These are phyloP conservation scores for Boletus speciosus DNA, from an alignment of 768 basidiomycete species.

Conservation along the genomic window DNA sequence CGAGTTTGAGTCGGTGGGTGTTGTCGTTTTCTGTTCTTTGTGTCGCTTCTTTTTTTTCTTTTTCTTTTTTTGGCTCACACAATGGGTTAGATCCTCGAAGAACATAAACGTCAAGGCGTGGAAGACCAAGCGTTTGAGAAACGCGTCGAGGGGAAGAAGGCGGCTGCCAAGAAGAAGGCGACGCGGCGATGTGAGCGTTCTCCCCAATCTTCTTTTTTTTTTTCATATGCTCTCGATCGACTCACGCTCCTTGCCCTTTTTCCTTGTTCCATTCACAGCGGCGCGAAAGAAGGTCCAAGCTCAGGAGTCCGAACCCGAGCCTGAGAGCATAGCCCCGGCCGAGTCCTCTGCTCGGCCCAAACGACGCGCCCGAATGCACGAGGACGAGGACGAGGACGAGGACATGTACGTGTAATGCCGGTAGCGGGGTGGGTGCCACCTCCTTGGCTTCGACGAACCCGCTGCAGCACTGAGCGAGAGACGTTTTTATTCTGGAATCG, in stretches of 20 bases:
- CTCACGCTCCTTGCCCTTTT: background rate
- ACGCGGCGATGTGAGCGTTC: slow-evolving; percentile 41
- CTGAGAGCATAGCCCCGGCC: background rate
- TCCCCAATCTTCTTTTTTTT: background rate
- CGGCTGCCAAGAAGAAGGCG: slow-evolving; percentile 74
- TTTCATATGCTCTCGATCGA: background rate
- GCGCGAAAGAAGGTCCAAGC: slow-evolving; percentile 29
- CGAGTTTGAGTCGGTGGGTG: slow-evolving; percentile 81
- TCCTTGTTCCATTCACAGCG: slow-evolving; percentile 10
- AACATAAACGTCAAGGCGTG: slow-evolving; percentile 77
- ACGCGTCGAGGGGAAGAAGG: slow-evolving; percentile 77
- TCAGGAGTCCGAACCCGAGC: slow-evolving; percentile 18
- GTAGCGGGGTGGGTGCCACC: background rate
- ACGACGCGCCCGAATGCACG: slow-evolving; percentile 6
- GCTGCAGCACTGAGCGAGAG: background rate
- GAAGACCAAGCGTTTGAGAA: slow-evolving; percentile 91
- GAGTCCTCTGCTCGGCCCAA: slow-evolving; percentile 4
- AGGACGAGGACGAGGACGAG: slow-evolving; percentile 16
- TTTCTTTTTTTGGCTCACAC: background rate
- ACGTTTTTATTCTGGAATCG: background rate
- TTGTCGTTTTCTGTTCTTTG: background rate
- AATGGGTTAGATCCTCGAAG: slow-evolving; percentile 68
- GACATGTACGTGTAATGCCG: slow-evolving; percentile 24
- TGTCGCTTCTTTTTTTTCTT: background rate
- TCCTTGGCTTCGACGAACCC: background rate